A percentile compares a stretch with the other conserved stretches of the same genome.
These are phyloP conservation scores for sweet orange (Citrus sinensis) DNA, from an alignment of 345 rosid species.

Conservation along the genomic window DNA sequence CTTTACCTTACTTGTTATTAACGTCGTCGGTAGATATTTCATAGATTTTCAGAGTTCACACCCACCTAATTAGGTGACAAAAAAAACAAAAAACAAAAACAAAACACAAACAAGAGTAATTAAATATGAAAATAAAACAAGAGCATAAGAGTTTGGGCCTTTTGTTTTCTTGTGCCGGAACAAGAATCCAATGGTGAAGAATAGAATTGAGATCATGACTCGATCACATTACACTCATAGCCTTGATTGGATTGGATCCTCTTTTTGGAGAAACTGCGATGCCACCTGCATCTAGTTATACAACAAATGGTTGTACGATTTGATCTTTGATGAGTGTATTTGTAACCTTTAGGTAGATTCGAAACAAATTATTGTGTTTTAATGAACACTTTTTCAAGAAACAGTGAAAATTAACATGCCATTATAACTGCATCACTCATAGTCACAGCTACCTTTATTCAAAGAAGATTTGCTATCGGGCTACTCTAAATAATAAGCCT, in stretches of 20 bases:
- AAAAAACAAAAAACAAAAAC: no score
- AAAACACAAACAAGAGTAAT: background rate
- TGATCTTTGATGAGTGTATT: background rate
- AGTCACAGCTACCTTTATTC: background rate
- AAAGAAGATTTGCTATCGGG: background rate
- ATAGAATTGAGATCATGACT: background rate
- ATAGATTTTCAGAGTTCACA: no score
- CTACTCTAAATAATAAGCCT: no score
- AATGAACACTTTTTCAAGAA: background rate
- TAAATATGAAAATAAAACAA: background rate
- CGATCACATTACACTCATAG: background rate
- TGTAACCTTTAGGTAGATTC: background rate
- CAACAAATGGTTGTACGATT: background rate
- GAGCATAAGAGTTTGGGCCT: background rate
- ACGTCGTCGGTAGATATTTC: no score
- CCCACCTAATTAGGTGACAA: background rate
- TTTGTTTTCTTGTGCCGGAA: background rate
- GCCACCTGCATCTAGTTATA: background rate
- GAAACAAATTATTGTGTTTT: background rate
- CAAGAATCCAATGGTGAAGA: slow-evolving; percentile 1
- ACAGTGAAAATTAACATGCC: background rate
- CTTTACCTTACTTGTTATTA: background rate
- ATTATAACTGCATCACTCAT: background rate
- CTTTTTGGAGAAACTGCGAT: background rate
- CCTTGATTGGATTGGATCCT: background rate